A percentile compares a stretch with the other conserved stretches of the same genome.
phyloP scores from a whole-genome alignment of 352 stramenopile species.

The Phytopythium delawarense region DNA sequence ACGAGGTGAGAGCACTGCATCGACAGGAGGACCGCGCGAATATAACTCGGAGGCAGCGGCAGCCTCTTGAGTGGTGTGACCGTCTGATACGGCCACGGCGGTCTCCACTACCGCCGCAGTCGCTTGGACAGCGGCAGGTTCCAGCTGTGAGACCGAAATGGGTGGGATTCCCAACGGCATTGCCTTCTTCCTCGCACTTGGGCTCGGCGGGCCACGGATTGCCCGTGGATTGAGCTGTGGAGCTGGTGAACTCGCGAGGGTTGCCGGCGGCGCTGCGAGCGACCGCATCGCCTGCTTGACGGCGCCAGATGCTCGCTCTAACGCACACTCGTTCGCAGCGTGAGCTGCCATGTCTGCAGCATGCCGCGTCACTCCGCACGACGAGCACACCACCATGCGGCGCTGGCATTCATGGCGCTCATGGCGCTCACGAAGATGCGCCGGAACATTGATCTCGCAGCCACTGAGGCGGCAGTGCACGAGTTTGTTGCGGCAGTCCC shows the following conservation, averaged over 20 bases:
- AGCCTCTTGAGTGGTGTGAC: not conserved
- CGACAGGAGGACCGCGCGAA: not conserved
- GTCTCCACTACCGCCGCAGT: not conserved
- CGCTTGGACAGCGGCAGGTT: constrained; percentile 3
- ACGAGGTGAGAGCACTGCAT: not conserved
- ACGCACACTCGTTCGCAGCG: constrained; percentile 31
- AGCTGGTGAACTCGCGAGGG: not conserved
- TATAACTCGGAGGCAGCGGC: not conserved
- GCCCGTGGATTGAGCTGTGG: constrained; percentile 16
- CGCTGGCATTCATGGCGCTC: constrained; percentile 47
- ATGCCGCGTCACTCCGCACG: constrained; percentile 35
- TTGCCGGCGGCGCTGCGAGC: constrained; percentile 13
- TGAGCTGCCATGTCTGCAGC: constrained; percentile 38
- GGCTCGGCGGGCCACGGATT: constrained; percentile 22
- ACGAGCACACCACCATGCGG: constrained; percentile 29
- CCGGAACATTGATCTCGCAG: constrained; percentile 28
- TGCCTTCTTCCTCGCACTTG: not conserved
- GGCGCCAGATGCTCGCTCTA: constrained; percentile 23
- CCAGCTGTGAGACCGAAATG: constrained; percentile 8
- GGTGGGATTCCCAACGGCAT: constrained; percentile 8
- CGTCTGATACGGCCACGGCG: constrained; percentile 7
- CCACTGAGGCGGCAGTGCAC: constrained; percentile 34
- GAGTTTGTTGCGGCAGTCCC: constrained; percentile 39
- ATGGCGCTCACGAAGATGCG: constrained; percentile 38
- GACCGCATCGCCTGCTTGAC: constrained; percentile 21